Percentiles rank a stretch among this genome's conserved stretches.
Conservation (phyloP, 805 yeast genomes). For the Teunomyces gatunensis region DNA sequence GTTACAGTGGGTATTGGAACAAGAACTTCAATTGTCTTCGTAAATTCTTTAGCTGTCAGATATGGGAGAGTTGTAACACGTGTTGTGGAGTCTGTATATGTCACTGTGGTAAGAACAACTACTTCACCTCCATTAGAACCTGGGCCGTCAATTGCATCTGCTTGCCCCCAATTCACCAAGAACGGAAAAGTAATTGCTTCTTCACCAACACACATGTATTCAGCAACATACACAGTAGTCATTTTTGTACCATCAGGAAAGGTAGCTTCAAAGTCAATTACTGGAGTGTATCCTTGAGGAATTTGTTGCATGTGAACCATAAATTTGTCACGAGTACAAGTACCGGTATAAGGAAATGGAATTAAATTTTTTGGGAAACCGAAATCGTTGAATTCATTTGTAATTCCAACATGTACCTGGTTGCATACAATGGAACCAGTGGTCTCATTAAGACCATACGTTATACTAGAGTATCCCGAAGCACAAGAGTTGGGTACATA, state of each 20-base stretch:
- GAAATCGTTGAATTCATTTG: slow-evolving; percentile 23
- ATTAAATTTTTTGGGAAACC: slow-evolving; percentile 10
- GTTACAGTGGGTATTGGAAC: slow-evolving; percentile 9
- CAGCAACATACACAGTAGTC: neutral
- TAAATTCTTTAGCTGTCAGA: slow-evolving; percentile 1
- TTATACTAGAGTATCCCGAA: slow-evolving; percentile 19
- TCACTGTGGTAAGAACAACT: slow-evolving; percentile 8
- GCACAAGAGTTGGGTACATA: slow-evolving; percentile 15
- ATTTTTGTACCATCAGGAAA: slow-evolving; percentile 1
- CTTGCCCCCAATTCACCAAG: neutral
- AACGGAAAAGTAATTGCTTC: neutral
- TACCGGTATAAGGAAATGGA: slow-evolving; percentile 2
- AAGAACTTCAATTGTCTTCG: slow-evolving; percentile 9
- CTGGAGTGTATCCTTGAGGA: slow-evolving; percentile 27
- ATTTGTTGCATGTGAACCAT: slow-evolving; percentile 13
- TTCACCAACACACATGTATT: neutral
- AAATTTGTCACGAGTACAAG: slow-evolving; percentile 2
- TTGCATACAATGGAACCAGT: slow-evolving; percentile 17
- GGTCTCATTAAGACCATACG: slow-evolving; percentile 16
- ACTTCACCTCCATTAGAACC: slow-evolving; percentile 6
- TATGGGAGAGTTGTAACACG: slow-evolving; percentile 13
- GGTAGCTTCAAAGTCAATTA: slow-evolving; percentile 4
- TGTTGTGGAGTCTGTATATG: slow-evolving; percentile 14
- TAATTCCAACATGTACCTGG: slow-evolving; percentile 15
- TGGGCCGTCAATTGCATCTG: neutral